phyloP scores from a whole-genome alignment of 257 asterid species.

The Solanum appendiculatum region DNA sequence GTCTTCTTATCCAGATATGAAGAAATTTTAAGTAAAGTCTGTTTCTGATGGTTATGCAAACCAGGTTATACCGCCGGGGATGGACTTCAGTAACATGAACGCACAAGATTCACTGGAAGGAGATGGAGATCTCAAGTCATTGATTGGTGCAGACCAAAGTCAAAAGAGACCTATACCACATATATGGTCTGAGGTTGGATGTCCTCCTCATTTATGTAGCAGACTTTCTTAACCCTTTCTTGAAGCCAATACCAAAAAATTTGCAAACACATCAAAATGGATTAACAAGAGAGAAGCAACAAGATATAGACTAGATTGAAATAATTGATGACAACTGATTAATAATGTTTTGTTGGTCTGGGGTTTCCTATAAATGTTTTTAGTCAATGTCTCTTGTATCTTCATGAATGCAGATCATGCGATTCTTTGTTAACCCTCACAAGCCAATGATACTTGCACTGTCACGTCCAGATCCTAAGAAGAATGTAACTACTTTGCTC shows the following conservation, averaged over 20 bases:
- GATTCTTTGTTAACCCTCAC: slow-evolving; percentile 55
- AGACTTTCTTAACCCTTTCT: not conserved
- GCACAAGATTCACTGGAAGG: slow-evolving; percentile 25
- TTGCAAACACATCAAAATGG: not conserved
- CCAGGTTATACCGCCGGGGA: slow-evolving; percentile 67
- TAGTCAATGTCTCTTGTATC: slow-evolving; percentile 2
- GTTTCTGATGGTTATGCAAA: not conserved
- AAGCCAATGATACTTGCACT: slow-evolving; percentile 75
- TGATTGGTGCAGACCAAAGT: slow-evolving; percentile 33
- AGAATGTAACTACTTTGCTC: slow-evolving; percentile 51
- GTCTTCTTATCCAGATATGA: not conserved
- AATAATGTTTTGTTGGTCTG: not conserved
- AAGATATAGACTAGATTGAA: not conserved
- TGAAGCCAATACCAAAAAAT: not conserved
- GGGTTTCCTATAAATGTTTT: not conserved
- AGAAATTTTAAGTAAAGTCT: not conserved
- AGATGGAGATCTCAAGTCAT: slow-evolving; percentile 50
- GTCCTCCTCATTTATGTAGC: not conserved
- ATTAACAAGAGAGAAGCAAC: not conserved
- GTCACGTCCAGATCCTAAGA: slow-evolving; percentile 67
- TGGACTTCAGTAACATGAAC: slow-evolving; percentile 51
- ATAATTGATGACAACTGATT: not conserved
- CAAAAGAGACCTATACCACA: slow-evolving; percentile 42
- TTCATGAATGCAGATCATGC: slow-evolving; percentile 39
- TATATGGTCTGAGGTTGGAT: slow-evolving; percentile 62